Evolutionary conservation across 192 early-diverging fungal genomes (phyloP).

Genomic region (Umbelopsis isabellina): DNA sequence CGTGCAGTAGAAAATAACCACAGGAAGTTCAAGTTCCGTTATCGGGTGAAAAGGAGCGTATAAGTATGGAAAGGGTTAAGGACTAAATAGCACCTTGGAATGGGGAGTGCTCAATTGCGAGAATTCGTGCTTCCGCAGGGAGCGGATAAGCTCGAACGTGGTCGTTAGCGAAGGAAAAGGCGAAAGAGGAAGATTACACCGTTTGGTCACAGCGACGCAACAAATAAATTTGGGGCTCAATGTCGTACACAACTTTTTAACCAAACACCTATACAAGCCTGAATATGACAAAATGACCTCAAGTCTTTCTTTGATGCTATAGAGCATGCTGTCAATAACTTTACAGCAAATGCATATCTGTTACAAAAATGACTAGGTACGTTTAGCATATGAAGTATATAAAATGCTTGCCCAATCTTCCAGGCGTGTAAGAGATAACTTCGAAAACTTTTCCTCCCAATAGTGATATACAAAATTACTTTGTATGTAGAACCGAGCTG

Average conservation of each 20-base stretch:
- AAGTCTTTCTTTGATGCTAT: too few relatives aligned
- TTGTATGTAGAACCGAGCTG: too few relatives aligned
- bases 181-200: not conserved
- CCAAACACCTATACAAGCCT: too few relatives aligned
- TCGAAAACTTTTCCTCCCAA: too few relatives aligned
- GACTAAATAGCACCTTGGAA: constrained; percentile 3
- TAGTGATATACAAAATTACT: too few relatives aligned
- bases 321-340: too few relatives aligned
- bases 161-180: not conserved
- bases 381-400: too few relatives aligned
- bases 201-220: not conserved
- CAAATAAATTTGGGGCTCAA: not conserved
- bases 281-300: too few relatives aligned
- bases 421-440: too few relatives aligned
- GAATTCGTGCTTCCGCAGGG: constrained; percentile 18
- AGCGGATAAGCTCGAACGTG: constrained; percentile 19
- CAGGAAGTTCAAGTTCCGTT: constrained; percentile 20
- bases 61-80: constrained; percentile 3
- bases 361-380: too few relatives aligned
- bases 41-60: constrained; percentile 6
- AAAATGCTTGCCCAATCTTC: too few relatives aligned
- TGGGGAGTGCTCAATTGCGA: constrained; percentile 1
- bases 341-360: too few relatives aligned
- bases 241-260: not conserved
- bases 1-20: not conserved